Base-by-base conservation (phyloP, 768 basidiomycete species). In the Mycena capillaripes region DNA sequence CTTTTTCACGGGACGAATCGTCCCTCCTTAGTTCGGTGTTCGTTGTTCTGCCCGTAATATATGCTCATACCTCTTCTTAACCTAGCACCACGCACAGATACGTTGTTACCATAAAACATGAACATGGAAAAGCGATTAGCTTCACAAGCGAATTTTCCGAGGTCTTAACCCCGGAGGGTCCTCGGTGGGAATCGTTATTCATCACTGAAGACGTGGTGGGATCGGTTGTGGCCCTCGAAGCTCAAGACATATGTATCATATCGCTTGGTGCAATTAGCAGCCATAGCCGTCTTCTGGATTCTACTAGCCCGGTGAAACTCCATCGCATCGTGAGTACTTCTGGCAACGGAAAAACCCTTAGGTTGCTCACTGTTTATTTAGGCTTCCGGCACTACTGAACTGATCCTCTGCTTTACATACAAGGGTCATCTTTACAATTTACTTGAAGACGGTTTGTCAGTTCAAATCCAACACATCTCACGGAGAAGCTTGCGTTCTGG, bases 391-490 rank as follows among this genome's bases (percentile, higher is more conserved):
- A 11, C 34, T 0, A 23, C 14, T 7, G 44, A 67, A 21, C 44
- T 71, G n/a, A 68, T 40, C 6, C 48, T 69, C 4, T 58, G 34
- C 32, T 69, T 73, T 23, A n/a, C 63, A 2, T 73, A 64, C 38
- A 12, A 61, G 16, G 69, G 66, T 9, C 73, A 74, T 60, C 66
- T 74, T 1, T 74, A 64, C 50, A 64, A 59, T 34, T 11, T 71
- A 2, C 16, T 74, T 17, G 73, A 74, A 27, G 55, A 74, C 27
- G 69, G 65, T 5, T 19, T n/a, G 2, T 58, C 64, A 1, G 56
- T 70, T 32, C 69, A 63, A 38, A 74, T 71, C 23, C 73, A 74
- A 19, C 73, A 74, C 55, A 53, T 74, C 23, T 60, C 69, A 5
- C 69, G 60, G 14, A 63, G 34, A 11, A 68, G 55, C 30, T 46